phyloP scores from a whole-genome alignment of 78 protist species.

The Dictyostelium citrinum region DNA sequence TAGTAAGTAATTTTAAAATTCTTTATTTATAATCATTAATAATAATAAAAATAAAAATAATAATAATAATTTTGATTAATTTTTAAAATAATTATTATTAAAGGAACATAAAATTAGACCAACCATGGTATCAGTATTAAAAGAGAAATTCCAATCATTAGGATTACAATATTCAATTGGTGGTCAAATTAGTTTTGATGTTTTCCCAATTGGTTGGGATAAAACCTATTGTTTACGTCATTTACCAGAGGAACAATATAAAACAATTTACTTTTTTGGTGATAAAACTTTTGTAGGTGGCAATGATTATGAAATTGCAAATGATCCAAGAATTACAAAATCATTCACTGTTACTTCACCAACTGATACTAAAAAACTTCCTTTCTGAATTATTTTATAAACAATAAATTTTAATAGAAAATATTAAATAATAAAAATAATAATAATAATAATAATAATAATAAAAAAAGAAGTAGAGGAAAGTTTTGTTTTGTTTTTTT shows the following conservation, averaged over 20 bases:
- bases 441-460: too few relatives aligned
- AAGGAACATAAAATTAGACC: conserved; percentile 88
- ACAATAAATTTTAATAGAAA: too few relatives aligned
- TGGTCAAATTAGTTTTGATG: conserved; percentile 98
- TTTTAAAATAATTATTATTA: background rate
- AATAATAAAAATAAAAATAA: background rate
- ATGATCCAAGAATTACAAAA: conserved; percentile 65
- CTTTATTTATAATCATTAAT: background rate
- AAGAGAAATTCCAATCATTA: conserved; percentile 84
- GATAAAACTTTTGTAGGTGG: conserved; percentile 99
- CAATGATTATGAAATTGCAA: conserved; percentile 98
- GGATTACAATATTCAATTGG: conserved; percentile 96
- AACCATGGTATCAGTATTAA: conserved; percentile 83
- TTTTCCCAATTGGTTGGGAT: conserved; percentile 99
- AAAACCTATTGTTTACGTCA: conserved; percentile 97
- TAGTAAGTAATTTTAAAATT: conserved; percentile 12
- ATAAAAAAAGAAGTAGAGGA: too few relatives aligned
- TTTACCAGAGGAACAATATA: conserved; percentile 78
- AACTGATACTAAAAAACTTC: conserved; percentile 90
- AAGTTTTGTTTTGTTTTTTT: too few relatives aligned
- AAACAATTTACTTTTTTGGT: conserved; percentile 98
- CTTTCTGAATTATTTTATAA: conserved; percentile 82
- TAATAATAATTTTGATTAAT: background rate
- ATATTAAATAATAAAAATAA: too few relatives aligned
- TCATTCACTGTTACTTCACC: conserved; percentile 92